Evolutionary conservation across 2,329 filamentous ascomycete genomes (phyloP), one percentile per base, ranked within the genome.

Genomic region (Zelopaecilomyces penicillatus): DNA sequence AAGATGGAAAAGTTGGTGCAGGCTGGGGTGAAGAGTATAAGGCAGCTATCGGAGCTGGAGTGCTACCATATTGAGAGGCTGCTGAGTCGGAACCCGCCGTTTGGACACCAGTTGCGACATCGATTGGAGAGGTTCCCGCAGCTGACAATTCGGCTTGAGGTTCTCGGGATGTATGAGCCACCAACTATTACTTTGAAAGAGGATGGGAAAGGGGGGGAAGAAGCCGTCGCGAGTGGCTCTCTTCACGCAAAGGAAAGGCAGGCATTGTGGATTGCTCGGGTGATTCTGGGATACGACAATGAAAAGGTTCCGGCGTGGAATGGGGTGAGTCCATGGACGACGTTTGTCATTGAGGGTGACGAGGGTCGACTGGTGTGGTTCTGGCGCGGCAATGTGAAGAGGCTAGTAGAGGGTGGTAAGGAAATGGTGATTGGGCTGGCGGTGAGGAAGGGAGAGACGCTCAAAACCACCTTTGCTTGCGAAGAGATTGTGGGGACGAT

Each of bases 31-130:
- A 78, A 69, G 29, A 85, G 71, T 5, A 79, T 97, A 5, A 76
- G 83, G 36, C 75, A 78, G n/a, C 68, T 98, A 9, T 78, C 82
- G 11, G 65, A 62, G 5, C 73, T 80, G 10, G 83, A 91, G 32
- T 71, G 83, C 28, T 76, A 81, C 43, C 75, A 80, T 28, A 87
- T 98, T 42, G 91, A 97, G 55, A 75, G 80, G 39, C 66, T 88
- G 27, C 62, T 95, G 39, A 83, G 81, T 50, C 83, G 84, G 43
- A 88, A 95, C 52, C 87, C 89, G 0, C 88, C 91, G 0, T 95
- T 85, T 57, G 93, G 91, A 0, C 74, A 77, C 37, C 83, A 82
- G 36, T 59, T 94, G 36, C 66, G 85, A 10, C 76, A 80, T 9
- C 69, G 71, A 19, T 64, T 93, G 7, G 75, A 74, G 2, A 71